A percentile compares a stretch with the other conserved stretches of the same genome.
Evolutionary conservation across 2,329 filamentous ascomycete genomes (phyloP).

Genomic region (Tricladium varicosporioides): DNA sequence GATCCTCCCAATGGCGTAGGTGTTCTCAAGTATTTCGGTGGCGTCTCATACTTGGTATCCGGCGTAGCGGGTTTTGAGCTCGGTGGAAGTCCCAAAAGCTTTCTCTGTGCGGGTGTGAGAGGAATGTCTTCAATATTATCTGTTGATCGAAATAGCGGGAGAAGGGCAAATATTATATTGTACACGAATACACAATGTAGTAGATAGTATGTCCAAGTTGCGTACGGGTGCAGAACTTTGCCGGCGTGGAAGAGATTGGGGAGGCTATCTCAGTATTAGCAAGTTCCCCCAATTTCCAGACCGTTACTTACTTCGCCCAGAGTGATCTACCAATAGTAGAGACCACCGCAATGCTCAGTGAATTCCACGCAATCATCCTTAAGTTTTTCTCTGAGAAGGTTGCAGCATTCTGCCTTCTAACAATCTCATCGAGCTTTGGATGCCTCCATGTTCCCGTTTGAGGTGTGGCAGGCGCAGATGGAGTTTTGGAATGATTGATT

Average conservation of each 20-base stretch:
- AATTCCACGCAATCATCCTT: constrained; percentile 67
- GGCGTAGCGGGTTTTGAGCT: constrained; percentile 62
- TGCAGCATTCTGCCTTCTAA: constrained; percentile 72
- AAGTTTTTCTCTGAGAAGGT: constrained; percentile 79
- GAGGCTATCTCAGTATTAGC: constrained; percentile 26
- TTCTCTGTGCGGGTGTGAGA: constrained; percentile 83
- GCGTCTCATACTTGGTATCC: constrained; percentile 74
- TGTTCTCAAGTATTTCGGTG: constrained; percentile 80
- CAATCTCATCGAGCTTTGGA: constrained; percentile 84
- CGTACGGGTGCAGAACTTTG: constrained; percentile 25
- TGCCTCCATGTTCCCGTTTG: constrained; percentile 81
- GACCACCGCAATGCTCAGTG: constrained; percentile 49
- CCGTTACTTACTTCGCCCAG: constrained; percentile 23
- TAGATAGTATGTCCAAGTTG: constrained; percentile 39
- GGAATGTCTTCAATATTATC: constrained; percentile 88
- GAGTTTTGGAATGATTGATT: constrained; percentile 5
- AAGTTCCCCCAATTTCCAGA: neutral
- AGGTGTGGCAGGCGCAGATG: constrained; percentile 27
- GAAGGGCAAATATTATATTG: constrained; percentile 69
- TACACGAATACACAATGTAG: constrained; percentile 58
- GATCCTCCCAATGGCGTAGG: constrained; percentile 58
- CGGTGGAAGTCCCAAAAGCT: constrained; percentile 77
- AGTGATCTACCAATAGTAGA: constrained; percentile 43
- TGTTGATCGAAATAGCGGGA: constrained; percentile 67
- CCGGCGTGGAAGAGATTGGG: constrained; percentile 26